These are phyloP conservation scores for Glycine soja DNA, from an alignment of 306 rosid species.

Conservation along the genomic window DNA sequence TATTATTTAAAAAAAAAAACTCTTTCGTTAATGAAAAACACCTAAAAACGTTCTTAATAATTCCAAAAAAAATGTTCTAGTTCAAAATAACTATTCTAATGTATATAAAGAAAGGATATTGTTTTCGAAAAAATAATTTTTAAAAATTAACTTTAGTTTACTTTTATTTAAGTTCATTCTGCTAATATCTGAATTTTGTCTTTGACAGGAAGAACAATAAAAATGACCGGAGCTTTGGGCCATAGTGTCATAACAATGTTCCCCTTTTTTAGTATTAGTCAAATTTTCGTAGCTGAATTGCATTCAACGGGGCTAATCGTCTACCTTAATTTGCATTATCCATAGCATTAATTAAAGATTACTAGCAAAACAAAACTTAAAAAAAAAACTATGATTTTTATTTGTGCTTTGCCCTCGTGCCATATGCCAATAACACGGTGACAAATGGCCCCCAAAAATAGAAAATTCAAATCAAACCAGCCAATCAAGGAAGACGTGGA, in stretches of 20 bases:
- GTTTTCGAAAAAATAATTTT: too few relatives aligned
- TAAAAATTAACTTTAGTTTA: too few relatives aligned
- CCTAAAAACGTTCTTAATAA: too few relatives aligned
- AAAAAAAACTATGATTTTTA: constrained; percentile 36
- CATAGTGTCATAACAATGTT: constrained; percentile 57
- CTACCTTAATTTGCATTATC: constrained; percentile 30
- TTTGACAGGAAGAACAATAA: constrained; percentile 15
- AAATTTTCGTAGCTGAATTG: constrained; percentile 57
- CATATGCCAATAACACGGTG: constrained; percentile 42
- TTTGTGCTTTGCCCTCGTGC: constrained; percentile 56
- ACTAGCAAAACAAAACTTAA: background rate
- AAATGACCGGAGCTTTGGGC: constrained; percentile 48
- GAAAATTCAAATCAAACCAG: constrained; percentile 33
- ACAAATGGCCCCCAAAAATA: constrained; percentile 43
- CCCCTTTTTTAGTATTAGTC: constrained; percentile 38
- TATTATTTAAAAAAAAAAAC: too few relatives aligned
- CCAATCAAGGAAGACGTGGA: constrained; percentile 68
- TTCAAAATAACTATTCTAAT: too few relatives aligned
- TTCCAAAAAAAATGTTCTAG: too few relatives aligned
- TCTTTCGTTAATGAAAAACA: too few relatives aligned
- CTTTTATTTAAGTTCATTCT: too few relatives aligned
- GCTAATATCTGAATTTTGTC: background rate
- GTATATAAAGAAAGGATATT: too few relatives aligned
- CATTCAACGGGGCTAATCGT: constrained; percentile 21
- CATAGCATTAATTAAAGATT: constrained; percentile 37